Evolutionary conservation across 371 early-diverging fungal genomes (phyloP).

Genomic region (Mucor piriformis): DNA sequence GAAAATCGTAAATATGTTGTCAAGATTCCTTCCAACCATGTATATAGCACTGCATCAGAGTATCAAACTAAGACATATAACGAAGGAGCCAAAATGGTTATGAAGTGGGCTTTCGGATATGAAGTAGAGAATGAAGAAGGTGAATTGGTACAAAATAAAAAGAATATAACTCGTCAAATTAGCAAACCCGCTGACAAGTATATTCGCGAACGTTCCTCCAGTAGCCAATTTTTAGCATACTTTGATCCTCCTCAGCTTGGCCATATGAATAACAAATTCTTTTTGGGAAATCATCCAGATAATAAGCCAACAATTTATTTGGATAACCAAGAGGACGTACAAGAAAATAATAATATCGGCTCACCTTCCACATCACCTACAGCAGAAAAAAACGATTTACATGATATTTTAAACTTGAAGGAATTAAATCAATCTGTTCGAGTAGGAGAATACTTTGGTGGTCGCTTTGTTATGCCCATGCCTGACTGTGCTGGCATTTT

Average conservation of each 20-base stretch:
- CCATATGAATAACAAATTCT: background rate
- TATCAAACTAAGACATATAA: conserved; percentile 19
- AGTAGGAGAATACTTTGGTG: conserved; percentile 42
- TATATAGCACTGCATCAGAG: conserved; percentile 2
- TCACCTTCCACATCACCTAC: background rate
- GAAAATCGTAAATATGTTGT: conserved; percentile 36
- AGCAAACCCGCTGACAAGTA: conserved; percentile 5
- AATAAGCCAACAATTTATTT: conserved; percentile 87
- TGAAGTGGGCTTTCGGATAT: conserved; percentile 50
- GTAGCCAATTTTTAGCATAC: conserved; percentile 7
- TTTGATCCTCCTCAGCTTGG: conserved; percentile 21
- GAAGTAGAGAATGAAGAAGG: conserved; percentile 26
- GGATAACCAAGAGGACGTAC: conserved; percentile 96
- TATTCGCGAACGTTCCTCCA: conserved; percentile 4
- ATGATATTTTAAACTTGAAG: conserved; percentile 32
- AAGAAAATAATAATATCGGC: conserved; percentile 58
- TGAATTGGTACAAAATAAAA: background rate
- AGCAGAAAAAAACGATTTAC: background rate
- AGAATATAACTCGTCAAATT: background rate
- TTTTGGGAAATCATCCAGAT: conserved; percentile 35
- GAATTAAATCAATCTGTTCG: conserved; percentile 33
- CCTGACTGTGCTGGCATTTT: conserved; percentile 32
- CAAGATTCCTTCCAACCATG: conserved; percentile 29
- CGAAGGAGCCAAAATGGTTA: conserved; percentile 27
- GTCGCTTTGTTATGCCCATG: conserved; percentile 42